Base-by-base conservation (phyloP, 202 grass and related monocot genomes). In the Cymbopogon flexuosus region DNA sequence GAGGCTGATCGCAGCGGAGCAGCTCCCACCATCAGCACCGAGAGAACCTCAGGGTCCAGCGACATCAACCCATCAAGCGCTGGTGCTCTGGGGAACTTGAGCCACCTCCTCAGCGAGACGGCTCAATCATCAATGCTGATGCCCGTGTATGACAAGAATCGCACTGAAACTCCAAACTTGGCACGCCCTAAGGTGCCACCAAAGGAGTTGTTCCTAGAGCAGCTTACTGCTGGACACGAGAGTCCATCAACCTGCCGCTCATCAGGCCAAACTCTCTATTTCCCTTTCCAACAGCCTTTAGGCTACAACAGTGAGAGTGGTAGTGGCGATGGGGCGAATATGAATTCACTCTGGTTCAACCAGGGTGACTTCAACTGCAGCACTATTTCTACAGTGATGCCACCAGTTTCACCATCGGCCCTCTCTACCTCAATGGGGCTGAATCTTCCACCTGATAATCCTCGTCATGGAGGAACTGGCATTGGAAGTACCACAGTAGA, bases 321-420 rank as follows among this genome's bases (percentile, higher is more conserved):
- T 59, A 64, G 36, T 52, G 49, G 83, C 29, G 71, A 85, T 23
- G 71, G 35, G 62, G 71, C 66, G 43, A 75, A 79, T 29, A 78
- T 86, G 62, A 93, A 81, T 65, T 68, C 83, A 68, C 86, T 86
- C 63, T 93, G 91, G 91, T 93, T 91, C 71, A 90, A 82, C 69
- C 91, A 88, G 60, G 85, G 29, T 23, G 91, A 93, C 65, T 90
- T 90, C 52, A 88, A 31, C 68, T 91, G 86, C 86, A 86, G 45
- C 85, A 73, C 79, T 19, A 83, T 87, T 68, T 80, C 88, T 52
- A 84, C 67, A 10, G 83, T 77, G 47, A 79, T 88, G 72, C 83
- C 91, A n/a, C 82, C 88, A 37, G 80, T 79, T 73, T 88, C 88
- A 72, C 81, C 84, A 56, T 88, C 88, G 2, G 65, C 79, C 37